These are phyloP conservation scores for Jatropha podagrica DNA, from an alignment of 441 rosid genomes.

Conservation along the genomic window DNA sequence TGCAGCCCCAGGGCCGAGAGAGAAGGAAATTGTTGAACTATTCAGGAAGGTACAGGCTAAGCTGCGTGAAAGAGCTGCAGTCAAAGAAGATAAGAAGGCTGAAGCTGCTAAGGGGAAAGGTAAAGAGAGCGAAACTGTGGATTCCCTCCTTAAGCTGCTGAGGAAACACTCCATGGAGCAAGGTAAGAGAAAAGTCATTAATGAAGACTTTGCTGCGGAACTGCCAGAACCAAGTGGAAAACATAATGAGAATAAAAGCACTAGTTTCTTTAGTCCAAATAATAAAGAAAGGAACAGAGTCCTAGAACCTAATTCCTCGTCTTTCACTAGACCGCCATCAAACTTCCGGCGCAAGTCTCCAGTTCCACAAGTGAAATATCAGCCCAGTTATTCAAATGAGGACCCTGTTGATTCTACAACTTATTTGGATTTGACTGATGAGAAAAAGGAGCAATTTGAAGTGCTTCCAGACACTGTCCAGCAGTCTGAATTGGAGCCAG, in stretches of 20 bases:
- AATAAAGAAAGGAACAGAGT: conserved; percentile 20
- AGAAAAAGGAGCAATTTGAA: conserved; percentile 37
- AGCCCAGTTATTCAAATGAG: conserved; percentile 44
- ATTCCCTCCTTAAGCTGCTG: conserved; percentile 67
- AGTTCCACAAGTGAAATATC: conserved; percentile 47
- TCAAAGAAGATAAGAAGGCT: conserved; percentile 51
- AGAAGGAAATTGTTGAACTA: conserved; percentile 77
- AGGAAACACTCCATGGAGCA: conserved; percentile 73
- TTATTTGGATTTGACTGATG: conserved; percentile 32
- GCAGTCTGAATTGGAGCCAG: conserved; percentile 30
- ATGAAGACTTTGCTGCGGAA: conserved; percentile 35
- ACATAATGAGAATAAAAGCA: conserved; percentile 34
- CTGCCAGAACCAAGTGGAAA: conserved; percentile 31
- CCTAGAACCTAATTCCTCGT: conserved; percentile 34
- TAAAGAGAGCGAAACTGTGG: conserved; percentile 59
- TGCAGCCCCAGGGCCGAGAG: conserved; percentile 61
- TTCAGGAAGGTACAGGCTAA: conserved; percentile 80
- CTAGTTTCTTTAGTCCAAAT: conserved; percentile 24
- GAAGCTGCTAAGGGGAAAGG: conserved; percentile 47
- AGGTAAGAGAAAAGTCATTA: conserved; percentile 44
- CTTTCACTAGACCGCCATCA: conserved; percentile 55
- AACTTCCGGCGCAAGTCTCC: conserved; percentile 66
- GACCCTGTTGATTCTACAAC: conserved; percentile 36
- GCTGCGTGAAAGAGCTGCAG: conserved; percentile 70
- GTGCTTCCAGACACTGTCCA: conserved; percentile 21